Conservation (phyloP, 1,284 basidiomycete genomes). For the Sporisorium graminicola region DNA sequence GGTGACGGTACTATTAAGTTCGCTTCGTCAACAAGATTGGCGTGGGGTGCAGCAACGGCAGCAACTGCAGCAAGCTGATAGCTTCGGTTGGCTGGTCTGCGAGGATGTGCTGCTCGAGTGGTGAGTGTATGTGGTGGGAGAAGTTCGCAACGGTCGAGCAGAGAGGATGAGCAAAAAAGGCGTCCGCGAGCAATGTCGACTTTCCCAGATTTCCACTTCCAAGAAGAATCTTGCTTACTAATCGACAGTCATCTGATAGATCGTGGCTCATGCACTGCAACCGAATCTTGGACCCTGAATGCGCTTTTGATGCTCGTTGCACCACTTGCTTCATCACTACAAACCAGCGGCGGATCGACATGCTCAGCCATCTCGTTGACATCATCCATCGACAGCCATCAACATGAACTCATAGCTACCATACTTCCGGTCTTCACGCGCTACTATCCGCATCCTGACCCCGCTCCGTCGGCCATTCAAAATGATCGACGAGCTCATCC, state of each 20-base stretch:
- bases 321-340: background rate
- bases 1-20: too few species aligned
- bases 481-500: constrained; percentile 80
- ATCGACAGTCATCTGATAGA: constrained; percentile 8
- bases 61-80: too few species aligned
- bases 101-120: background rate
- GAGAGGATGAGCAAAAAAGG: background rate
- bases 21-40: too few species aligned
- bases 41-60: too few species aligned
- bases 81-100: background rate
- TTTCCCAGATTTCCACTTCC: background rate
- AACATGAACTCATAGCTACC: constrained; percentile 2
- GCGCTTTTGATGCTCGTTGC: background rate
- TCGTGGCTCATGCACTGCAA: constrained; percentile 5
- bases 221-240: constrained; percentile 8
- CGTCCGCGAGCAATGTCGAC: too few species aligned
- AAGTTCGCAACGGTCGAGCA: background rate
- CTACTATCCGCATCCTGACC: background rate
- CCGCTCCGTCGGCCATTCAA: constrained; percentile 3
- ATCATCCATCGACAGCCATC: background rate
- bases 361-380: background rate
- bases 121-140: background rate
- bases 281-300: constrained; percentile 14
- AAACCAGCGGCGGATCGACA: background rate
- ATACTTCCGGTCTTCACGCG: background rate